A percentile compares a stretch with the other conserved stretches of the same genome.
These are phyloP conservation scores for Microsporum canis DNA, from an alignment of 2,329 filamentous ascomycete species.

Conservation along the genomic window DNA sequence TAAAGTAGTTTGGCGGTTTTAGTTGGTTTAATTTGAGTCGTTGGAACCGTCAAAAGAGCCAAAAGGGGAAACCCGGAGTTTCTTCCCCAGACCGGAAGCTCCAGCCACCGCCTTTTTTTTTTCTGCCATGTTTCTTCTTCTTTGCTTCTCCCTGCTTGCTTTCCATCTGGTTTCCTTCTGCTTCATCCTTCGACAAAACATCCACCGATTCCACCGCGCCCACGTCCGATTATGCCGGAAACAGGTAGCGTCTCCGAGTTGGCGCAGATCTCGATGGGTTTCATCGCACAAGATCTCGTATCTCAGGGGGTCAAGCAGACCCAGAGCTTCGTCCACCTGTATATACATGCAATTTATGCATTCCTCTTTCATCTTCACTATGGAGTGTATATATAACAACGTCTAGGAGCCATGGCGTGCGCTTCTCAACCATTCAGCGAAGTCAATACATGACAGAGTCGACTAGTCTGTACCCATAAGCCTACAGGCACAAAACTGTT, in stretches of 20 bases:
- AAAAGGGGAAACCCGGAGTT: background rate
- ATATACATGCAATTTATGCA: background rate
- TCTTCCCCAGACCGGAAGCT: conserved; percentile 1
- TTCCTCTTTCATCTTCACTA: background rate
- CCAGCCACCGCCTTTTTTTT: background rate
- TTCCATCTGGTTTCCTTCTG: background rate
- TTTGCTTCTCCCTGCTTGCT: background rate
- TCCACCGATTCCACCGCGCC: background rate
- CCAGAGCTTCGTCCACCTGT: background rate
- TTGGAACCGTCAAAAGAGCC: background rate
- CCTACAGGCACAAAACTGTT: background rate
- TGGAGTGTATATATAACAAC: background rate
- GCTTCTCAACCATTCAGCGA: background rate
- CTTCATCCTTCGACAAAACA: background rate
- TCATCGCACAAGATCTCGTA: background rate
- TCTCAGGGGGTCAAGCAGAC: background rate
- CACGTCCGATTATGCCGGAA: background rate
- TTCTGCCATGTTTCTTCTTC: background rate
- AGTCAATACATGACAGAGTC: background rate
- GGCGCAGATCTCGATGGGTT: background rate
- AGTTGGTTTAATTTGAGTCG: background rate
- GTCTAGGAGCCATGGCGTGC: background rate
- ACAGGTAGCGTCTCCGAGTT: background rate
- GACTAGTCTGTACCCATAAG: background rate
- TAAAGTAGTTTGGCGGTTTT: background rate